phyloP scores from a whole-genome alignment of 163 green algal genomes.

The Volvox carteri region DNA sequence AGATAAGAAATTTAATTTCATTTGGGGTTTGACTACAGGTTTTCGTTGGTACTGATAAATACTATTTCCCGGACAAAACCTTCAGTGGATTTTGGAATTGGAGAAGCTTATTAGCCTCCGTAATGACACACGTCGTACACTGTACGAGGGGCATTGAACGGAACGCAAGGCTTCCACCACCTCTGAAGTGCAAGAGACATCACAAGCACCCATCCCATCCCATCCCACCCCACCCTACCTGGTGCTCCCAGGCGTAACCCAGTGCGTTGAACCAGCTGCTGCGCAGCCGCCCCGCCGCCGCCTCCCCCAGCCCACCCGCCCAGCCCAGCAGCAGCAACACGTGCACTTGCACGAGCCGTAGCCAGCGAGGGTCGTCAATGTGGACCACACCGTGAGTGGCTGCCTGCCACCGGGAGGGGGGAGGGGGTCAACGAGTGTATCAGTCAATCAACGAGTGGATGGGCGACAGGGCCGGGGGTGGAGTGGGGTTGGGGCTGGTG shows the following conservation, averaged over 20 bases:
- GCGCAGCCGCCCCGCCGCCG: conserved; percentile 14
- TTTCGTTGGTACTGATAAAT: too few relatives aligned
- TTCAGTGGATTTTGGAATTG: too few relatives aligned
- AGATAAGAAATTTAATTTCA: too few relatives aligned
- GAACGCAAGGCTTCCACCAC: too few relatives aligned
- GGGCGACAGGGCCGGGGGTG: neutral
- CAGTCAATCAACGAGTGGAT: neutral
- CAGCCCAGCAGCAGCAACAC: conserved; percentile 46
- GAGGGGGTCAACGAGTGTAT: neutral
- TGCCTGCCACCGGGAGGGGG: conserved; percentile 4
- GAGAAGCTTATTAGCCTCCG: too few relatives aligned
- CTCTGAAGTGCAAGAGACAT: too few relatives aligned
- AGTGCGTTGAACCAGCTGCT: conserved; percentile 48
- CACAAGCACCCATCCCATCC: too few relatives aligned
- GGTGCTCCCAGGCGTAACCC: conserved; percentile 31
- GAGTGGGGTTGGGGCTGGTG: neutral
- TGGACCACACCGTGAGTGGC: neutral
- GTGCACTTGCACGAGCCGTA: conserved; percentile 24
- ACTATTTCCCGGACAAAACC: too few relatives aligned
- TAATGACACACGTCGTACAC: too few relatives aligned
- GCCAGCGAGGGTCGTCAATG: conserved; percentile 54
- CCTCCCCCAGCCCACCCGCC: conserved; percentile 24
- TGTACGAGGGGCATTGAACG: too few relatives aligned
- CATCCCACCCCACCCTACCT: neutral
- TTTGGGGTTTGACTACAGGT: too few relatives aligned